phyloP scores from a whole-genome alignment of 345 rosid genomes.

The Linum trigynum region DNA sequence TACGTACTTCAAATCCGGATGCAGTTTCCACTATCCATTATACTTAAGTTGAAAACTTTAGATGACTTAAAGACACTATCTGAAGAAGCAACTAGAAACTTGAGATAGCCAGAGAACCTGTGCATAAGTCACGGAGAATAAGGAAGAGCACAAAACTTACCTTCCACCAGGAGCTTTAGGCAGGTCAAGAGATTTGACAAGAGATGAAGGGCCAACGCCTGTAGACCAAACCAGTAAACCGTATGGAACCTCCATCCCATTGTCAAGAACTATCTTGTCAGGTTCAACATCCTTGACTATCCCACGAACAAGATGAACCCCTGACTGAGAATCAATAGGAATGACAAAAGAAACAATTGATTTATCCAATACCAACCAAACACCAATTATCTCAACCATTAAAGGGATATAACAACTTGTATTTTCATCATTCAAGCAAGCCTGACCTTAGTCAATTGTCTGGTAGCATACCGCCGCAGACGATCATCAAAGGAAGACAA shows the following conservation, averaged over 20 bases:
- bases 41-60: neutral
- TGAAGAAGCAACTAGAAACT: neutral
- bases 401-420: too few species aligned
- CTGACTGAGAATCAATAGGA: conserved; percentile 44
- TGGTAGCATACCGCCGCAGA: conserved; percentile 80
- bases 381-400: too few species aligned
- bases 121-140: too few species aligned
- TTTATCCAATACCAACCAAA: too few species aligned
- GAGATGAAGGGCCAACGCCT: conserved; percentile 81
- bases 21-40: too few species aligned
- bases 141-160: conserved; percentile 20
- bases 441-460: conserved; percentile 73
- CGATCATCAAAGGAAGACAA: conserved; percentile 93
- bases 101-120: neutral
- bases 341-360: neutral
- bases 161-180: conserved; percentile 93
- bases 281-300: conserved; percentile 83
- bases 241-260: conserved; percentile 80
- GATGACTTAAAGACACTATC: neutral
- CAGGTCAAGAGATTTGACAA: conserved; percentile 57
- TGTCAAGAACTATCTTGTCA: conserved; percentile 57
- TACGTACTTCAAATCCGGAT: too few species aligned
- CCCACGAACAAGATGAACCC: conserved; percentile 82
- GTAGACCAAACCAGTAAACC: conserved; percentile 94
- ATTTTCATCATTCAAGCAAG: neutral